phyloP scores from a whole-genome alignment of 768 basidiomycete species.

The Pulveroboletus ravenelii region DNA sequence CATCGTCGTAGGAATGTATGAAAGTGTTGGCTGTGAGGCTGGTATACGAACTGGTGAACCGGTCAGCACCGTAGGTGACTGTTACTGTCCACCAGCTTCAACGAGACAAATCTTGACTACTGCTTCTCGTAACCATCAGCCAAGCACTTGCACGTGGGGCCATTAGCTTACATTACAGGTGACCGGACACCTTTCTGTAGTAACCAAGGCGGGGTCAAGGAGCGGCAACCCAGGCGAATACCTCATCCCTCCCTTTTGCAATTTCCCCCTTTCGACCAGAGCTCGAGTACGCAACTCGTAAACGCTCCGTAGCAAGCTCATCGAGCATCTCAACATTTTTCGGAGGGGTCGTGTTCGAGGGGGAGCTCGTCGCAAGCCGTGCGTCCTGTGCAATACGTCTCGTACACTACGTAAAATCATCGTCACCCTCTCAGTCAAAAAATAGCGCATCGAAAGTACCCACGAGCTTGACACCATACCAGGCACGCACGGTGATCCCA shows the following conservation, averaged over 20 bases:
- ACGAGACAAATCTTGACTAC: not conserved
- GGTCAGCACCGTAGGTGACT: not conserved
- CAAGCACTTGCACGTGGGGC: not conserved
- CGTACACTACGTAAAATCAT: conserved; percentile 45
- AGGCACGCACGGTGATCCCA: conserved; percentile 62
- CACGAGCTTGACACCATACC: conserved; percentile 82
- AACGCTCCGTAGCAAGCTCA: conserved; percentile 66
- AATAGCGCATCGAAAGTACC: conserved; percentile 20
- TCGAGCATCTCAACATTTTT: conserved; percentile 57
- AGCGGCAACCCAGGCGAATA: conserved; percentile 41
- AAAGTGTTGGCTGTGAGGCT: not conserved
- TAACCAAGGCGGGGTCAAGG: conserved; percentile 7
- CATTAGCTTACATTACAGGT: conserved; percentile 1
- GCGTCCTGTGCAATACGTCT: conserved; percentile 47
- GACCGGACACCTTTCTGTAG: not conserved
- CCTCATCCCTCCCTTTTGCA: conserved; percentile 40
- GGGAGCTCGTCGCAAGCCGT: conserved; percentile 38
- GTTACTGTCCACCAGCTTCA: not conserved
- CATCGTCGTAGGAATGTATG: not conserved
- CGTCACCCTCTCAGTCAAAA: not conserved
- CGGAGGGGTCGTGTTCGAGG: conserved; percentile 54
- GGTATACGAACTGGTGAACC: not conserved
- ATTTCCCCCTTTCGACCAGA: conserved; percentile 34
- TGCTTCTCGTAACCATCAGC: not conserved
- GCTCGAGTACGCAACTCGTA: conserved; percentile 59